Evolutionary conservation across 345 rosid species (phyloP).

Genomic region (Gossypioides kirkii): DNA sequence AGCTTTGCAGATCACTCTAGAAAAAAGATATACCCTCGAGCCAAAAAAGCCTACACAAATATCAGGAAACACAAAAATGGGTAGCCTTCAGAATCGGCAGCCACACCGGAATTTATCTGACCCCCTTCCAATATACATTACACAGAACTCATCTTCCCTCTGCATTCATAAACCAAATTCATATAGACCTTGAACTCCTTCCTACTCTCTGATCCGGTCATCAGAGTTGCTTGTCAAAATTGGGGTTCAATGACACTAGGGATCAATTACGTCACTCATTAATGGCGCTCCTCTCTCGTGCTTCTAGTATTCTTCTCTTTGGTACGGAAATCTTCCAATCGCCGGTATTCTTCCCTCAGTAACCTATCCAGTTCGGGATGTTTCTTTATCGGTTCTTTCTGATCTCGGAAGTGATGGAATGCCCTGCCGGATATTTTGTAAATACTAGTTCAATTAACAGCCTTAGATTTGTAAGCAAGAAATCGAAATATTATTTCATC

Average conservation of each 20-base stretch:
- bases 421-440: constrained; percentile 50
- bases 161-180: constrained; percentile 6
- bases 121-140: constrained; percentile 21
- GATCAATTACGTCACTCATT: constrained; percentile 1
- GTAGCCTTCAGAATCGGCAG: constrained; percentile 20
- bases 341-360: constrained; percentile 57
- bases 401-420: constrained; percentile 77
- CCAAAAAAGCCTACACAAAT: constrained; percentile 7
- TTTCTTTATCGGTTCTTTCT: constrained; percentile 52
- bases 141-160: constrained; percentile 22
- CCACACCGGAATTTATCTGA: neutral
- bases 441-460: neutral
- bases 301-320: constrained; percentile 34
- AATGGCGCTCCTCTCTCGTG: constrained; percentile 35
- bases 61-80: neutral
- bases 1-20: constrained; percentile 20
- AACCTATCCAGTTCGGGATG: constrained; percentile 75
- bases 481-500: neutral
- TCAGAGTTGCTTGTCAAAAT: constrained; percentile 37
- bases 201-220: constrained; percentile 15
- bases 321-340: constrained; percentile 68
- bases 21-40: neutral
- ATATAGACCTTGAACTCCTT: constrained; percentile 5
- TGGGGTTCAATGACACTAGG: constrained; percentile 13
- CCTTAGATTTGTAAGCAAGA: neutral